Evolutionary conservation across 2,329 filamentous ascomycete genomes (phyloP).

Genomic region (Fusarium tricinctum): DNA sequence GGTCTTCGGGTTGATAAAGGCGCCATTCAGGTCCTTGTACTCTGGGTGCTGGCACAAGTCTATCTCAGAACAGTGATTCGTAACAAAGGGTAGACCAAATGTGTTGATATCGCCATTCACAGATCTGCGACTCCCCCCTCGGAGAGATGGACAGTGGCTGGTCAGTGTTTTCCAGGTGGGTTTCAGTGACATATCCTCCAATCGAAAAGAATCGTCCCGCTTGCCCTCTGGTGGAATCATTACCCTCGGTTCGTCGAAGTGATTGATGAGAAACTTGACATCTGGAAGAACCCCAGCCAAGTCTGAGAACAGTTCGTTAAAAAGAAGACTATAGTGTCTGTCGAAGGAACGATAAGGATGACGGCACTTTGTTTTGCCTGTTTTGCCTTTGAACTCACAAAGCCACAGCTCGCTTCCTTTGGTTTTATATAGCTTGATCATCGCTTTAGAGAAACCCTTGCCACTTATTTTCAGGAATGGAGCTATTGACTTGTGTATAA

Average conservation of each 20-base stretch:
- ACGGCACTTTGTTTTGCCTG: slow-evolving; percentile 51
- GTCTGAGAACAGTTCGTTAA: slow-evolving; percentile 51
- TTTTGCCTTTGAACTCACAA: slow-evolving; percentile 51
- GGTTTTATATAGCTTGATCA: slow-evolving; percentile 46
- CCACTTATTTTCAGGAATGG: slow-evolving; percentile 60
- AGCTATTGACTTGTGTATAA: slow-evolving; percentile 56
- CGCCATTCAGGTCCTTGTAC: slow-evolving; percentile 60
- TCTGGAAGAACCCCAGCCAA: slow-evolving; percentile 52
- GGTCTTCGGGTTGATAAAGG: slow-evolving; percentile 60
- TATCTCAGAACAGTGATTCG: slow-evolving; percentile 44
- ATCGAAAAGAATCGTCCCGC: slow-evolving; percentile 8
- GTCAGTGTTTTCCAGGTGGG: slow-evolving; percentile 54
- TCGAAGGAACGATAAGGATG: slow-evolving; percentile 55
- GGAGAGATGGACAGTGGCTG: slow-evolving; percentile 43
- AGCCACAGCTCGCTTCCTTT: slow-evolving; percentile 55
- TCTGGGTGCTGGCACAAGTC: slow-evolving; percentile 63
- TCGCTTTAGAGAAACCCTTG: slow-evolving; percentile 48
- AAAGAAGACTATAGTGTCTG: slow-evolving; percentile 51
- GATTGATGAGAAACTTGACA: slow-evolving; percentile 61
- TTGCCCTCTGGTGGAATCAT: slow-evolving; percentile 44
- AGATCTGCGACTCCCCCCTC: neutral
- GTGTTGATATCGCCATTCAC: slow-evolving; percentile 25
- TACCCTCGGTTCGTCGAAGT: slow-evolving; percentile 63
- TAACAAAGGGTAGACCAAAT: slow-evolving; percentile 56
- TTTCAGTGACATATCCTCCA: slow-evolving; percentile 49